Evolutionary conservation across 73 alveolate species (phyloP).

Genomic region (Stentor coeruleus): DNA sequence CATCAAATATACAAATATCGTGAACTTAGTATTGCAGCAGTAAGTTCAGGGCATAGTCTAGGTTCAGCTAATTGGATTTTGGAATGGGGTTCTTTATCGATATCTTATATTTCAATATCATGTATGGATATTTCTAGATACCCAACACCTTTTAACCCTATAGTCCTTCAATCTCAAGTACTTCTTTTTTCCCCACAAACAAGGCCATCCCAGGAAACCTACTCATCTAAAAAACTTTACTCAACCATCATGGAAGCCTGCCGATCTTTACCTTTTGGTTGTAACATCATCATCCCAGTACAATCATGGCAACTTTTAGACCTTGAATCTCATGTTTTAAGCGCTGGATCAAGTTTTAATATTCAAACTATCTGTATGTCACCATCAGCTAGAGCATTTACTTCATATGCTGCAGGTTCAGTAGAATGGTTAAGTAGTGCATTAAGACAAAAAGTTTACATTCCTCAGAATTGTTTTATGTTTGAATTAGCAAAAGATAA

Average conservation of each 20-base stretch:
- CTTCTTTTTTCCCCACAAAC: conserved; percentile 2
- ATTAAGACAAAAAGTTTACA: conserved; percentile 2
- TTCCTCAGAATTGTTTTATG: conserved; percentile 25
- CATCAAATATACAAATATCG: conserved; percentile 1
- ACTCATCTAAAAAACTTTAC: background rate
- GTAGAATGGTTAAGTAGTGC: conserved; percentile 19
- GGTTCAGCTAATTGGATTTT: conserved; percentile 12
- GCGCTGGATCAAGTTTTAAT: conserved; percentile 3
- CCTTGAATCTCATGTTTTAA: background rate
- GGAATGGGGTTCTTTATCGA: background rate
- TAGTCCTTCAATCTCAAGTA: background rate
- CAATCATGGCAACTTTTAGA: conserved; percentile 19
- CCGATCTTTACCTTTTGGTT: conserved; percentile 4
- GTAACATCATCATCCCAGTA: background rate
- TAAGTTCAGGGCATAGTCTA: conserved; percentile 21
- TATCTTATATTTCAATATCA: background rate
- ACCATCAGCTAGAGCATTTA: conserved; percentile 11
- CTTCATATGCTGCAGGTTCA: conserved; percentile 17
- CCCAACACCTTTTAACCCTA: conserved; percentile 23
- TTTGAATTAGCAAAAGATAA: conserved; percentile 15
- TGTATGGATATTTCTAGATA: conserved; percentile 1
- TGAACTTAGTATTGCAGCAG: conserved; percentile 12
- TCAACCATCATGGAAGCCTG: conserved; percentile 1
- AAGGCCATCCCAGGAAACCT: background rate
- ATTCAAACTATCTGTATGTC: conserved; percentile 15